These are phyloP conservation scores for Ascodesmis nigricans DNA, from an alignment of 495 filamentous ascomycete species.

Conservation along the genomic window DNA sequence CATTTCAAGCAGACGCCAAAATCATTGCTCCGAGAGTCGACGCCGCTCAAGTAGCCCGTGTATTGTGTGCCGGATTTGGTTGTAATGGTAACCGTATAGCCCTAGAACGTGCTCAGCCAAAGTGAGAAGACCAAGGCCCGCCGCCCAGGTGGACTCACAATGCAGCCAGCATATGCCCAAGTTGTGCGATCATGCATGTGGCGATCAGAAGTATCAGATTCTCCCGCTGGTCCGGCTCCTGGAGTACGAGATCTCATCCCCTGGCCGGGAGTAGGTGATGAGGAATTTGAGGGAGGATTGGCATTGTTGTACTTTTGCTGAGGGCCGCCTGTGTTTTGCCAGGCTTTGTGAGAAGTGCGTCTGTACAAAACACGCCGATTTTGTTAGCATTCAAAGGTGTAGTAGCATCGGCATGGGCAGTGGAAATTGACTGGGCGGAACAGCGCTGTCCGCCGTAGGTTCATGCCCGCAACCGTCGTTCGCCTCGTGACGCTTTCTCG, in stretches of 20 bases:
- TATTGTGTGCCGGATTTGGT: slow-evolving; percentile 50
- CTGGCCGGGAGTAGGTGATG: slow-evolving; percentile 25
- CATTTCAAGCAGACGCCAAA: slow-evolving; percentile 55
- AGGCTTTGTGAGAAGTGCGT: slow-evolving; percentile 17
- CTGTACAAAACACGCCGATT: too few species aligned
- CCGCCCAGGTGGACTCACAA: not conserved
- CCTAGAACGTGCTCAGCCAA: slow-evolving; percentile 29
- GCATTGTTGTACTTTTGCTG: slow-evolving; percentile 17
- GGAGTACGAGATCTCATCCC: slow-evolving; percentile 24
- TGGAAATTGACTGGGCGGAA: too few species aligned
- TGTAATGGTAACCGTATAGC: slow-evolving; percentile 41
- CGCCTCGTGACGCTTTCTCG: too few species aligned
- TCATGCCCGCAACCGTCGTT: too few species aligned
- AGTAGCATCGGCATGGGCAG: too few species aligned
- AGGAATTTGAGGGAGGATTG: slow-evolving; percentile 10
- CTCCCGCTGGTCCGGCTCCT: slow-evolving; percentile 22
- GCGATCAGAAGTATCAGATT: slow-evolving; percentile 36
- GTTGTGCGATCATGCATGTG: slow-evolving; percentile 44
- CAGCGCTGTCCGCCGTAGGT: too few species aligned
- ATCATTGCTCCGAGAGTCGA: slow-evolving; percentile 34
- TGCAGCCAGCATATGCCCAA: too few species aligned
- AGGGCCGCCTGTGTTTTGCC: slow-evolving; percentile 15
- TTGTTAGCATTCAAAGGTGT: too few species aligned
- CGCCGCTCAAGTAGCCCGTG: slow-evolving; percentile 45
- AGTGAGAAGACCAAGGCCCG: not conserved